A percentile compares a stretch with the other conserved stretches of the same genome.
These are phyloP conservation scores for Trypanosoma platydactyli DNA, from an alignment of 208 protist species.

Conservation along the genomic window DNA sequence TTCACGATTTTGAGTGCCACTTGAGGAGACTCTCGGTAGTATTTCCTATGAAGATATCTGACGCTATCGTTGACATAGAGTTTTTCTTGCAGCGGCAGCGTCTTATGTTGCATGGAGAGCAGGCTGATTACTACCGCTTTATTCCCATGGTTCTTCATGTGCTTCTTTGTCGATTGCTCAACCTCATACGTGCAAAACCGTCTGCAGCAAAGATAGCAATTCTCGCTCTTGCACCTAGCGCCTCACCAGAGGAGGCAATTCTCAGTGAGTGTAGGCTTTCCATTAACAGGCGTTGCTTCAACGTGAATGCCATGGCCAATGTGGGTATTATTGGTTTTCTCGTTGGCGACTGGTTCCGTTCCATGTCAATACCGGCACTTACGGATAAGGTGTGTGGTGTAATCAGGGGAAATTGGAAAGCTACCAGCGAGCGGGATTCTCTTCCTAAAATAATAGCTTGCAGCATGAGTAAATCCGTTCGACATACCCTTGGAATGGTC, in stretches of 20 bases:
- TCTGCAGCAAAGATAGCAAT: constrained; percentile 44
- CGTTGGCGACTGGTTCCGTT: constrained; percentile 81
- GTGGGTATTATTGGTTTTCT: constrained; percentile 71
- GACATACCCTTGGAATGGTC: constrained; percentile 81
- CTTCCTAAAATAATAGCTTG: constrained; percentile 41
- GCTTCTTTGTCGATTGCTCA: constrained; percentile 73
- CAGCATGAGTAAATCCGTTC: constrained; percentile 59
- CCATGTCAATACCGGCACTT: constrained; percentile 60
- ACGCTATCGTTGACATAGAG: constrained; percentile 71
- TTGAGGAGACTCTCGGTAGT: constrained; percentile 79
- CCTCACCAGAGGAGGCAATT: constrained; percentile 41
- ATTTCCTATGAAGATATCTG: constrained; percentile 78
- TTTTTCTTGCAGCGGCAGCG: constrained; percentile 81
- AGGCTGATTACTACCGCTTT: constrained; percentile 71
- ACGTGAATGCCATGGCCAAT: constrained; percentile 55
- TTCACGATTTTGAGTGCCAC: constrained; percentile 85
- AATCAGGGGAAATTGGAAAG: constrained; percentile 53
- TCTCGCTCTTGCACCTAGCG: constrained; percentile 60
- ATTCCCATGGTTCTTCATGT: constrained; percentile 76
- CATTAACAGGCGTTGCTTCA: constrained; percentile 78
- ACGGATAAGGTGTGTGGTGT: constrained; percentile 54
- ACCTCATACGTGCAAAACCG: constrained; percentile 46
- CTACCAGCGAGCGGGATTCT: constrained; percentile 33
- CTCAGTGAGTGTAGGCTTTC: constrained; percentile 61
- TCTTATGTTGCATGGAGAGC: constrained; percentile 78